Evolutionary conservation across 306 rosid genomes (phyloP).

Genomic region (Ormosia semicastrata): DNA sequence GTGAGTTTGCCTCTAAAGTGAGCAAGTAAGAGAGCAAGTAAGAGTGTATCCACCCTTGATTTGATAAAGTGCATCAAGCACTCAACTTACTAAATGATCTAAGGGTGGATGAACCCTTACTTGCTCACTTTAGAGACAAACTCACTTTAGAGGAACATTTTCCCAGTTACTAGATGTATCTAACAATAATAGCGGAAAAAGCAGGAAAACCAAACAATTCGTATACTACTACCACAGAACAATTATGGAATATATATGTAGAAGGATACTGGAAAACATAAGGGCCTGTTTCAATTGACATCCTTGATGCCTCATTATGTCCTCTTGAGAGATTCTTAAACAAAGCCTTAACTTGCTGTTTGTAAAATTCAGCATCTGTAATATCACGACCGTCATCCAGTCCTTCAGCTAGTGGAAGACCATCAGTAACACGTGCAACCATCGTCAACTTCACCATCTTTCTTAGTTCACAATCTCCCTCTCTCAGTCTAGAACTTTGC

Average conservation of each 20-base stretch:
- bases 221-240: neutral
- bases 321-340: slow-evolving; percentile 90
- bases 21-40: too few species aligned
- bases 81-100: too few species aligned
- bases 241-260: slow-evolving; percentile 7
- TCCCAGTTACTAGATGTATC: neutral
- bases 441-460: slow-evolving; percentile 95
- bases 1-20: too few species aligned
- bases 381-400: slow-evolving; percentile 88
- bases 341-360: slow-evolving; percentile 91
- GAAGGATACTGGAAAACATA: slow-evolving; percentile 92
- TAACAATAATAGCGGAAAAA: neutral
- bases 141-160: too few species aligned
- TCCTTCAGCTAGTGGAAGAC: slow-evolving; percentile 93
- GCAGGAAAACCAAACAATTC: slow-evolving; percentile 9
- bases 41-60: too few species aligned
- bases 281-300: slow-evolving; percentile 94
- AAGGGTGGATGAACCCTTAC: too few species aligned
- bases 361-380: slow-evolving; percentile 70
- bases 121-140: too few species aligned
- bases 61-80: too few species aligned
- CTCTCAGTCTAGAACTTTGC: slow-evolving; percentile 21
- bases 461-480: slow-evolving; percentile 37
- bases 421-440: slow-evolving; percentile 97
- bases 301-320: slow-evolving; percentile 91